A percentile compares a stretch with the other conserved stretches of the same genome.
phyloP scores from a whole-genome alignment of 306 rosid genomes.

The Sechiopsis laciniata region DNA sequence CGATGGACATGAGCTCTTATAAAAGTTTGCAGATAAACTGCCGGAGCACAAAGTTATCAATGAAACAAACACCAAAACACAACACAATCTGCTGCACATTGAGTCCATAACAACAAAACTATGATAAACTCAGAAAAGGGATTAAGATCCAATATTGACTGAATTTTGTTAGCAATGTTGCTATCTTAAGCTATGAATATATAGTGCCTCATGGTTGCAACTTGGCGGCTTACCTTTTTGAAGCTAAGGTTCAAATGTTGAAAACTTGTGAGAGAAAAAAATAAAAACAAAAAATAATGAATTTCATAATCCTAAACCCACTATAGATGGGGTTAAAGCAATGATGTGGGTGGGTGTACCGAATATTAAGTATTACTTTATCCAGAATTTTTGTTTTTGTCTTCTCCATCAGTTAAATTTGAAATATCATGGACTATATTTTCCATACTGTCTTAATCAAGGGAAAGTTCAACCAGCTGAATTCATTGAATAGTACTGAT shows the following conservation, averaged over 20 bases:
- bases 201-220: constrained; percentile 1
- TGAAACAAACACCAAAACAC: constrained; percentile 7
- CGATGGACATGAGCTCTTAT: constrained; percentile 3
- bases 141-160: too few relatives aligned
- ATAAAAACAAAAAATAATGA: background rate
- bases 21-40: background rate
- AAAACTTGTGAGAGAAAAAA: background rate
- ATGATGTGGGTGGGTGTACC: constrained; percentile 15
- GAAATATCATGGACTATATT: background rate
- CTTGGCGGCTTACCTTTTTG: constrained; percentile 13
- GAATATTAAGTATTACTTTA: constrained; percentile 13
- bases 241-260: constrained; percentile 13
- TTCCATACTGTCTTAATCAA: too few relatives aligned
- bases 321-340: too few relatives aligned
- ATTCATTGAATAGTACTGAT: constrained; percentile 7
- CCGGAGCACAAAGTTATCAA: background rate
- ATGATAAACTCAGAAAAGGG: too few relatives aligned
- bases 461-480: too few relatives aligned
- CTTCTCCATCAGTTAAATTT: background rate
- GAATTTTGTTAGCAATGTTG: too few relatives aligned
- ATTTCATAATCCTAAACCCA: background rate
- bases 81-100: background rate
- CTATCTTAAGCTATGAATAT: background rate
- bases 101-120: background rate
- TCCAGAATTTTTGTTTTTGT: background rate